phyloP scores from a whole-genome alignment of 176 grass and related monocot genomes.

The Triticum urartu region DNA sequence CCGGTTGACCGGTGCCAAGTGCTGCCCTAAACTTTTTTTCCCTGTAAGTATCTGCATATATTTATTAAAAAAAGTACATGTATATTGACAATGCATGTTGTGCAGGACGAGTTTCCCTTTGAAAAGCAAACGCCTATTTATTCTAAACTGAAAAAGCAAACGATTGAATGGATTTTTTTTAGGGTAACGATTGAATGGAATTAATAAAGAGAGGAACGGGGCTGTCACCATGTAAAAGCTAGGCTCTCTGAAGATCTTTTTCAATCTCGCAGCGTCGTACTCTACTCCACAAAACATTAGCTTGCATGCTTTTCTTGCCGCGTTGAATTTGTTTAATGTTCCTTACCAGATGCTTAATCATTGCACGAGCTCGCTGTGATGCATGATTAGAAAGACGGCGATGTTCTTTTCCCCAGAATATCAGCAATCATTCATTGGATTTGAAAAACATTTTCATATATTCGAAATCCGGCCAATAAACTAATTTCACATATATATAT shows the following conservation, averaged over 20 bases:
- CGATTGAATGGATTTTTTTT: too few relatives aligned
- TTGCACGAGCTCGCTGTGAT: neutral
- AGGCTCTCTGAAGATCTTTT: neutral
- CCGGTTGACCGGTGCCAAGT: too few relatives aligned
- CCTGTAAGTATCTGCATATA: too few relatives aligned
- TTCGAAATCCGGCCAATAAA: neutral
- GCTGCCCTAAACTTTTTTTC: too few relatives aligned
- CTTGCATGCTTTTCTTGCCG: neutral
- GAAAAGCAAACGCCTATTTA: neutral
- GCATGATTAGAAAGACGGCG: slow-evolving; percentile 17
- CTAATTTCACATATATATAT: neutral
- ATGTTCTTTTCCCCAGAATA: neutral
- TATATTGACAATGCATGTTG: too few relatives aligned
- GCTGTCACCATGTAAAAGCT: neutral
- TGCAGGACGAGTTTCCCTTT: too few relatives aligned
- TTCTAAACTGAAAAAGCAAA: too few relatives aligned
- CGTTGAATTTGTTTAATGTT: slow-evolving; percentile 21
- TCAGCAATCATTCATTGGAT: neutral
- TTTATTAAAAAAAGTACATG: too few relatives aligned
- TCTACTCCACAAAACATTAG: neutral
- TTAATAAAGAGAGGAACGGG: neutral
- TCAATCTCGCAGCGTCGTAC: neutral
- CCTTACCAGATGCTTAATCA: slow-evolving; percentile 40
- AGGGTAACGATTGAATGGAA: too few relatives aligned
- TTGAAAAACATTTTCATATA: neutral